phyloP scores from a whole-genome alignment of 1,284 basidiomycete species.

The Amylostereum chailletii region DNA sequence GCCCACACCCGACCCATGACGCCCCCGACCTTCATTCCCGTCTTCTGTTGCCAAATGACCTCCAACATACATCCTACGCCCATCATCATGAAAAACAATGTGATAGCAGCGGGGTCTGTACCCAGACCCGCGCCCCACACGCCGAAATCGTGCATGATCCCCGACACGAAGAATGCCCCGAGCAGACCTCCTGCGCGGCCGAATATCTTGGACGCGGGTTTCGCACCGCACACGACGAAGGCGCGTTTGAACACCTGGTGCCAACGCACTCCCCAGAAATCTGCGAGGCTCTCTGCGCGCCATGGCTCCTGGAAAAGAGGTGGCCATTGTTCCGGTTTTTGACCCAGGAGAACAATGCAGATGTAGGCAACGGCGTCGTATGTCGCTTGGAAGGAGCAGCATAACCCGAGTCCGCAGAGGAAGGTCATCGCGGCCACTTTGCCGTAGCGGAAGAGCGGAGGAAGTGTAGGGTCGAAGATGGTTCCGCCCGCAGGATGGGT shows the following conservation, averaged over 20 bases:
- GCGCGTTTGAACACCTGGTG: constrained; percentile 42
- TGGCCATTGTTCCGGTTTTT: constrained; percentile 36
- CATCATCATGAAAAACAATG: constrained; percentile 8
- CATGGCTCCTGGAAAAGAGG: constrained; percentile 37
- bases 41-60: constrained; percentile 1
- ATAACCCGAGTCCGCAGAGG: constrained; percentile 1
- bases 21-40: constrained; percentile 5
- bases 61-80: constrained; percentile 8
- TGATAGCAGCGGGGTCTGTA: constrained; percentile 1
- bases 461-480: constrained; percentile 7
- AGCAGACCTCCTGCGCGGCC: constrained; percentile 14
- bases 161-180: constrained; percentile 10
- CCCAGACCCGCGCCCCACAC: constrained; percentile 8
- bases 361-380: constrained; percentile 4
- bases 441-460: background rate
- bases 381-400: background rate
- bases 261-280: constrained; percentile 45
- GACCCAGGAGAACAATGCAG: constrained; percentile 20
- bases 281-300: constrained; percentile 32
- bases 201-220: constrained; percentile 4
- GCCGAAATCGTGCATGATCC: constrained; percentile 4
- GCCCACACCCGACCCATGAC: background rate
- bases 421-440: background rate
- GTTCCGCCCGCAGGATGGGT: constrained; percentile 1
- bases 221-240: constrained; percentile 22